phyloP scores from a whole-genome alignment of 148 eudicot genomes.

The Spergularia marina region DNA sequence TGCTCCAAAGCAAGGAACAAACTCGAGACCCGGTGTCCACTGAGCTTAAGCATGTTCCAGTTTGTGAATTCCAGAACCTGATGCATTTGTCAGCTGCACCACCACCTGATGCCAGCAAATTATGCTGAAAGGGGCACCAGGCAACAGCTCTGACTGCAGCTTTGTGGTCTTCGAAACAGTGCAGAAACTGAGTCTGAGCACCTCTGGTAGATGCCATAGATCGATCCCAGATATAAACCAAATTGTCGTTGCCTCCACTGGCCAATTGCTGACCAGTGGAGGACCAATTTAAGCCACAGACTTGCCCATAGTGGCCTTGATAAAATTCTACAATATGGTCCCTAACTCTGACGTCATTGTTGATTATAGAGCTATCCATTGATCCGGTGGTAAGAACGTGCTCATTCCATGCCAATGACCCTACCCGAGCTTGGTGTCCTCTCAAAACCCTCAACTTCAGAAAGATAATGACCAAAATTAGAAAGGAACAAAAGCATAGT shows the following conservation, averaged over 20 bases:
- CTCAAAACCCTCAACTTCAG: conserved; percentile 64
- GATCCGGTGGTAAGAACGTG: conserved; percentile 70
- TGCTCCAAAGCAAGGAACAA: conserved; percentile 76
- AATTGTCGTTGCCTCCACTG: conserved; percentile 82
- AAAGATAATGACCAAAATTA: neutral
- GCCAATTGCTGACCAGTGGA: conserved; percentile 70
- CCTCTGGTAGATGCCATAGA: conserved; percentile 55
- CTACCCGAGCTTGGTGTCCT: conserved; percentile 70
- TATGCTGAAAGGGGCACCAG: conserved; percentile 92
- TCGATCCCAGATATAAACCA: conserved; percentile 76
- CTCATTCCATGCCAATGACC: conserved; percentile 78
- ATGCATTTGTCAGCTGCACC: conserved; percentile 74
- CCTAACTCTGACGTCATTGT: conserved; percentile 65
- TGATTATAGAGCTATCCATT: conserved; percentile 62
- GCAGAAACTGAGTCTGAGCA: conserved; percentile 56
- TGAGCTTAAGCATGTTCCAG: conserved; percentile 80
- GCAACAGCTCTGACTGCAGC: conserved; percentile 92
- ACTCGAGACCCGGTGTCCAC: conserved; percentile 83
- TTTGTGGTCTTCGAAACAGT: conserved; percentile 81
- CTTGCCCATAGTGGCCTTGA: conserved; percentile 68
- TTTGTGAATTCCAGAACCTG: conserved; percentile 86
- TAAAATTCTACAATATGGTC: conserved; percentile 55
- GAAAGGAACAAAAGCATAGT: neutral
- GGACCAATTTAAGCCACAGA: conserved; percentile 84
- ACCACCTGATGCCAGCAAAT: conserved; percentile 79